Evolutionary conservation across 768 basidiomycete species (phyloP).

Genomic region (Lentinus brumalis): DNA sequence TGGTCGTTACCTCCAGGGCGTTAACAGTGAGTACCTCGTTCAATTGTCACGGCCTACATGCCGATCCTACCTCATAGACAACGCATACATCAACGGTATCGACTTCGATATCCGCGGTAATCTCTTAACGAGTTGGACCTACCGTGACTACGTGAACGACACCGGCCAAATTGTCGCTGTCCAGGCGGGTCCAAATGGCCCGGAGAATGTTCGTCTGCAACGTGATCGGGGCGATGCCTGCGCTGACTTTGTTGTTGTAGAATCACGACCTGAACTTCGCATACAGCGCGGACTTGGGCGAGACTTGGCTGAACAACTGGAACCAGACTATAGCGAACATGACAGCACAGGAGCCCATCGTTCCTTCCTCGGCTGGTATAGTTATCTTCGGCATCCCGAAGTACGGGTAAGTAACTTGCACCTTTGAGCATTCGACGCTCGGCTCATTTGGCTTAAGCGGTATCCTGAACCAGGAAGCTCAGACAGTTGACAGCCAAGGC

Average conservation of each 20-base stretch:
- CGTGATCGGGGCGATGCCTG: not conserved
- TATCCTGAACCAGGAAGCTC: conserved; percentile 39
- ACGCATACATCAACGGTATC: conserved; percentile 41
- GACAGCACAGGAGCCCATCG: conserved; percentile 28
- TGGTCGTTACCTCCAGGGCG: conserved; percentile 38
- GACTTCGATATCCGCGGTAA: conserved; percentile 35
- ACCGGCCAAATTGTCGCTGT: conserved; percentile 41
- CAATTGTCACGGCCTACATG: too few species aligned
- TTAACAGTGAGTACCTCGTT: conserved; percentile 33
- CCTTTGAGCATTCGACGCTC: not conserved
- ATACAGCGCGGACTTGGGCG: conserved; percentile 32
- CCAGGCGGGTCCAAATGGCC: conserved; percentile 41
- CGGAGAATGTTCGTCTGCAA: conserved; percentile 35
- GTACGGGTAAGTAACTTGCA: conserved; percentile 32
- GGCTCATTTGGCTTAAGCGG: conserved; percentile 19
- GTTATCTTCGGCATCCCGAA: conserved; percentile 39
- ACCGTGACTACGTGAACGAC: conserved; percentile 42
- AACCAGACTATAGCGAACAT: conserved; percentile 34
- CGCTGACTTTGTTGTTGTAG: conserved; percentile 15
- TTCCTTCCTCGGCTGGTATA: conserved; percentile 38
- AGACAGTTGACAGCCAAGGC: conserved; percentile 32
- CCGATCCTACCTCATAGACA: conserved; percentile 25
- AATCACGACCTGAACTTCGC: conserved; percentile 41
- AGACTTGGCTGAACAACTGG: conserved; percentile 41
- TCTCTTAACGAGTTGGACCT: conserved; percentile 39